Evolutionary conservation across 2,329 filamentous ascomycete species (phyloP), one percentile per base, ranked within the genome.

Genomic region (Aspergillus novoparasiticus): DNA sequence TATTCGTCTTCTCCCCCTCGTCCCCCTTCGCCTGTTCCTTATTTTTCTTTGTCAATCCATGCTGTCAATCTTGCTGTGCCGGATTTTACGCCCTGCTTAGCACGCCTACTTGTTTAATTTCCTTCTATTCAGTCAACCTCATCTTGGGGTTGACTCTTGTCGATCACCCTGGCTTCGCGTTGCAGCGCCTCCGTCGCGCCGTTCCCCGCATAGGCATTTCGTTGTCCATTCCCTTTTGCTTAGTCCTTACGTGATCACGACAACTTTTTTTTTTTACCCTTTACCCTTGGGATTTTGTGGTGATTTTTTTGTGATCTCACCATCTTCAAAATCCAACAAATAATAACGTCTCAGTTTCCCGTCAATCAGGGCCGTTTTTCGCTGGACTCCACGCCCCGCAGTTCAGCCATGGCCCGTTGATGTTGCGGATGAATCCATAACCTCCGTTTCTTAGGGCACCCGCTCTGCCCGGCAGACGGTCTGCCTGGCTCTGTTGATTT

Each of bases 381-480:
- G 57, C 62, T 59, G 43, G 32, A 50, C 43, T 55, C 60, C 51
- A 41, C 58, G 60, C 63, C 63, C 66, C 63, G 64, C 64, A 48
- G 67, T 67, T 61, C 58, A 74, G 72, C 65, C 70, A 79, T 79
- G 78, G 76, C 75, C 72, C 66, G 71, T 76, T 79, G 73, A 79
- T 78, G 69, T 68, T 70, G 71, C 76, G 72, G 74, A 76, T 77
- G 75, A 78, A 75, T 77, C 67, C 72, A 75, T 76, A 79, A 72
- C 72, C 69, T 75, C 71, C 71, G 69, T 62, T 66, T 60, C 57
- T 60, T 72, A 76, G 77, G 78, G 77, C 76, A 74, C 69, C 76
- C 75, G 77, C 75, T 78, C 78, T 79, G 78, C 78, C 75, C 71
- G 72, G 78, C 78, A 79, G 78, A 79, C 75, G 76, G 77, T 73